Evolutionary conservation across 495 filamentous ascomycete species (phyloP).

Genomic region (Daldinia grandis): DNA sequence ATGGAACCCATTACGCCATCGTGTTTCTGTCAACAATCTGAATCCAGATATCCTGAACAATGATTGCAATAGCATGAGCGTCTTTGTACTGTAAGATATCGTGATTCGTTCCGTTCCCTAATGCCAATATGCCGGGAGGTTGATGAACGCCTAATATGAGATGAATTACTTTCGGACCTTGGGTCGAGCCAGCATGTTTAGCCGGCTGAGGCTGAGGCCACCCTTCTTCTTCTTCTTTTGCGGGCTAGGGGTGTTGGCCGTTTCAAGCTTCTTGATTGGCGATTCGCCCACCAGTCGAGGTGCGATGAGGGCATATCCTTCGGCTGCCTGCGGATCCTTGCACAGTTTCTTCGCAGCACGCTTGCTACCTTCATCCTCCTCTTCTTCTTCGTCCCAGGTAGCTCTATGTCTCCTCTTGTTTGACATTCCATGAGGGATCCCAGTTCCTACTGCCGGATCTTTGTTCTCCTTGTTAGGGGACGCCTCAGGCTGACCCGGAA

Average conservation of each 20-base stretch:
- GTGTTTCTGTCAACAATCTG: slow-evolving; percentile 21
- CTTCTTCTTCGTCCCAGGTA: slow-evolving; percentile 59
- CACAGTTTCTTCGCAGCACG: slow-evolving; percentile 57
- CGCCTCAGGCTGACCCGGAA: slow-evolving; percentile 43
- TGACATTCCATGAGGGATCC: slow-evolving; percentile 71
- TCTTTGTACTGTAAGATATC: neutral
- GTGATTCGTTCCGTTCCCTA: slow-evolving; percentile 4
- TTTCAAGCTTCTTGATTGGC: slow-evolving; percentile 42
- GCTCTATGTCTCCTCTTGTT: slow-evolving; percentile 77
- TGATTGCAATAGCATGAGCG: neutral
- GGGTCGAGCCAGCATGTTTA: slow-evolving; percentile 63
- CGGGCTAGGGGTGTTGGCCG: slow-evolving; percentile 48
- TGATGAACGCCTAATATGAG: neutral
- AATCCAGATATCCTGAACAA: slow-evolving; percentile 12
- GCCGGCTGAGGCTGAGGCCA: slow-evolving; percentile 56
- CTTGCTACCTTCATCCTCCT: slow-evolving; percentile 49
- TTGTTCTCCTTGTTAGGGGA: slow-evolving; percentile 60
- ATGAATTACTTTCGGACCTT: slow-evolving; percentile 55
- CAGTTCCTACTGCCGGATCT: slow-evolving; percentile 45
- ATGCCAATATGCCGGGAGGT: neutral
- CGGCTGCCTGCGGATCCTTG: slow-evolving; percentile 54
- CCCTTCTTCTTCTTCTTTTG: slow-evolving; percentile 63
- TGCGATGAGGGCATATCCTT: slow-evolving; percentile 56
- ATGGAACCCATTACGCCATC: slow-evolving; percentile 15
- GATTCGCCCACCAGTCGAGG: slow-evolving; percentile 47